Evolutionary conservation across 2,329 filamentous ascomycete species (phyloP), one percentile per base, ranked within the genome.

Genomic region (Tolypocladium ovalisporum): DNA sequence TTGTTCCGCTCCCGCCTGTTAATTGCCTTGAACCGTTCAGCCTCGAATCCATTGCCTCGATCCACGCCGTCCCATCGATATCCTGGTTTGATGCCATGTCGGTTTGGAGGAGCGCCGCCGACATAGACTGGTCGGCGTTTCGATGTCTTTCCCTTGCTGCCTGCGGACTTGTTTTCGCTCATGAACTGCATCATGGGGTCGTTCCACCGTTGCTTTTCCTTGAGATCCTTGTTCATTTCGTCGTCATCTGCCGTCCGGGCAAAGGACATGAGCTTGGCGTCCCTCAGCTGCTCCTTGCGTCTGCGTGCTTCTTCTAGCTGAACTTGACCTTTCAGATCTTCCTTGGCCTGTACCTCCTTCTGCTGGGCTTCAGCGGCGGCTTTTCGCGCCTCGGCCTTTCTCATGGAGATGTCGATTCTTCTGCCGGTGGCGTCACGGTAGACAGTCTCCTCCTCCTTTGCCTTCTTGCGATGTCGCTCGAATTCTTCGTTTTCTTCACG

Each of bases 61-160:
- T 99, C 94, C 22, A 99, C 94, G 7, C 95, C 94, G 77, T 99
- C 94, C 94, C 94, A 99, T 62, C 90, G 79, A 75, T 96, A 90
- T 0, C 94, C 95, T 0, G 94, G 94, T 60, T 87, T 80, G 60
- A 99, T 97, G 1, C 89, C 90, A 74, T 97, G 97, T 24, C 94
- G 81, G 78, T 99, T 99, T 51, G 94, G 94, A 66, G 89, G 82
- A 57, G 88, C 89, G 0, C 86, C 81, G 0, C 93, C 94, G 59
- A 84, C 76, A 70, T 97, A 99, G 5, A 88, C 70, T 4, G 87
- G 89, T 62, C 81, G 84, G 17, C 73, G 70, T 57, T 72, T 76
- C 12, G 69, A 65, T 47, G 66, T 65, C 57, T 63, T 72, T 55
- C 65, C 65, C 56, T 67, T 69, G n/a, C 57, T 65, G 53, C 60